phyloP scores from a whole-genome alignment of 116 monocot species.

The Iris pallida region DNA sequence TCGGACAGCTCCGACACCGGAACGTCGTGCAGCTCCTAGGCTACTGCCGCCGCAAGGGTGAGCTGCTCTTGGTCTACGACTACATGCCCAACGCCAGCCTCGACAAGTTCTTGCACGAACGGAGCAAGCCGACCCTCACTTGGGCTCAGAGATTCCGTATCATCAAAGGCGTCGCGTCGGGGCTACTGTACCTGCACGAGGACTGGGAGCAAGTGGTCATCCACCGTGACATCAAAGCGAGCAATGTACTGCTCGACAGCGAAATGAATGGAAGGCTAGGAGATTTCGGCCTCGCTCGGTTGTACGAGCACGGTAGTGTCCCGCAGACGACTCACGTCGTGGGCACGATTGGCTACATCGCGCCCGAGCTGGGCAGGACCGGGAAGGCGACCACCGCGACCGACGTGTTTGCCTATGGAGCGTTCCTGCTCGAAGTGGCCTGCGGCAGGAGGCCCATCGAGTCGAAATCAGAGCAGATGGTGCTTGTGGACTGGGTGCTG shows the following conservation, averaged over 20 bases:
- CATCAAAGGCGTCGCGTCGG: constrained; percentile 18
- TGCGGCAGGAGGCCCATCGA: constrained; percentile 22
- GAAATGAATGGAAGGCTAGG: constrained; percentile 12
- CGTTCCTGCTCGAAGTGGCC: constrained; percentile 20
- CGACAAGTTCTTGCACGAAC: background rate
- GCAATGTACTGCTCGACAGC: constrained; percentile 11
- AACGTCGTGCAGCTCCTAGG: constrained; percentile 8
- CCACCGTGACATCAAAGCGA: constrained; percentile 20
- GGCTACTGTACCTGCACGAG: constrained; percentile 30
- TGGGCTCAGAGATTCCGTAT: constrained; percentile 17
- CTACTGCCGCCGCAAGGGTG: background rate
- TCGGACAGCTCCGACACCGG: constrained; percentile 8
- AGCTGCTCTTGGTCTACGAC: constrained; percentile 8
- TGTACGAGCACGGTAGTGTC: constrained; percentile 7
- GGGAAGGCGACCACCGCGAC: constrained; percentile 17
- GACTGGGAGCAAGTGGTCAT: constrained; percentile 27
- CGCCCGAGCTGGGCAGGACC: constrained; percentile 13
- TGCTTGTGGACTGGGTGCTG: constrained; percentile 17
- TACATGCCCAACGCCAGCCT: constrained; percentile 14
- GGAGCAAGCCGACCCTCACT: background rate
- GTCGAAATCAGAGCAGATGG: background rate
- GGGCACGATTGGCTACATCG: constrained; percentile 15
- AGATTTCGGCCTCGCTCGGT: constrained; percentile 11
- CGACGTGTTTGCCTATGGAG: constrained; percentile 20
- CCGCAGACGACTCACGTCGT: constrained; percentile 9